Base-by-base conservation (phyloP, 176 grass and related monocot genomes). In the Aegilops umbellulata region DNA sequence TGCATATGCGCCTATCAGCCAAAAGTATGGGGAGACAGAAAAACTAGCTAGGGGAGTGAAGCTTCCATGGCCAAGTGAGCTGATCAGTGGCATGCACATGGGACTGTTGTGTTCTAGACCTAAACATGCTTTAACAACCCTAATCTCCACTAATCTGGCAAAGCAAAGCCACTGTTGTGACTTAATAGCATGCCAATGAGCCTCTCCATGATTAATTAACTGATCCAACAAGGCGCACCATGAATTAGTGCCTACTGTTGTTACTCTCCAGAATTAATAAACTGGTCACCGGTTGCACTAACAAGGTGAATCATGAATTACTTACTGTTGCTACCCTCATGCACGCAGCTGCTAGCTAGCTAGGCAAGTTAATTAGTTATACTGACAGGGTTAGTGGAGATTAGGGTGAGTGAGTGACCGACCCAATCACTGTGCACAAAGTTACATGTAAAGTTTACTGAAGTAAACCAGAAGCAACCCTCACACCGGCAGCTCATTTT, bases 391-490 rank as follows among this genome's bases (percentile, higher is more conserved):
- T 63, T 25, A 79, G 35, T 19, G 35, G 58, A 80, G 60, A 22
- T 76, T 83, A 65, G 53, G 73, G 7, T 34, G 55, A 74, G 53
- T 31, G 16, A 62, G 13, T 35, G 35, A 78, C 23, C 36, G 22
- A 65, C 23, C 39, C 79, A 73, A 71, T 58, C 65, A 79, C 20
- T 1, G 35, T 60, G 12, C 61, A 25, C n/a, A 38, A 69, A 86
- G 39, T 77, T 47, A 63, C 71, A 65, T 10, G 17, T 55, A 42
- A 69, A 81, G 51, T 24, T 79, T 86, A 58, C 74, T 29, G 58
- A 60, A 74, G 89, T 87, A 79, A 65, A 47, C 9, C 84, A 49
- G 80, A 90, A 87, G 80, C 67, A 83, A 90, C 64, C 4, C 38
- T 78, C 39, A 26, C 65, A 78, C 62, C 36, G 35, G 14, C 26